Conservation (phyloP, 768 basidiomycete genomes). For the Tulasnella sp. region DNA sequence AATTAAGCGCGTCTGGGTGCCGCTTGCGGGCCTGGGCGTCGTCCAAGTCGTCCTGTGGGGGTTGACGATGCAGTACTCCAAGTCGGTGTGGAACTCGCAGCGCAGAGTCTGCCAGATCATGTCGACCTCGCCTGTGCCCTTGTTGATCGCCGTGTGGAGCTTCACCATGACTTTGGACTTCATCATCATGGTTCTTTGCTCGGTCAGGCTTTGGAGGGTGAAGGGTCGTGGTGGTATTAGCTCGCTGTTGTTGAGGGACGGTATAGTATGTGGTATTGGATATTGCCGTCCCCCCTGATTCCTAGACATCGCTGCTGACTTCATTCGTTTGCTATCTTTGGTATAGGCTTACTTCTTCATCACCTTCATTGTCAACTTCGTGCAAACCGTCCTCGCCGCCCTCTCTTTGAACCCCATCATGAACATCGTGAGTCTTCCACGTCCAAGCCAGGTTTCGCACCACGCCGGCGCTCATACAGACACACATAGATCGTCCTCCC, state of each 20-base stretch:
- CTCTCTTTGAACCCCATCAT: conserved; percentile 26
- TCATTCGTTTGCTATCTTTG: background rate
- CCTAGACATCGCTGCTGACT: background rate
- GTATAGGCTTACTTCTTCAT: conserved; percentile 20
- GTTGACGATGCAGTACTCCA: conserved; percentile 25
- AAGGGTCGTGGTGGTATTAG: conserved; percentile 15
- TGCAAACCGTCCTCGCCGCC: conserved; percentile 20
- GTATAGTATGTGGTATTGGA: conserved; percentile 8
- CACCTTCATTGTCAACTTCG: conserved; percentile 20
- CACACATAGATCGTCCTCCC: conserved; percentile 33
- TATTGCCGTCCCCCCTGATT: background rate
- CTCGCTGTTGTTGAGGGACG: conserved; percentile 26
- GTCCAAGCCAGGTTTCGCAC: background rate
- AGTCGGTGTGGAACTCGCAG: conserved; percentile 28
- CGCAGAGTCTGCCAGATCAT: conserved; percentile 22
- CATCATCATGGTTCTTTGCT: conserved; percentile 27
- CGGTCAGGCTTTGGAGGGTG: conserved; percentile 25
- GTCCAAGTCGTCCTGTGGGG: conserved; percentile 30
- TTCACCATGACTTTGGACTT: conserved; percentile 31
- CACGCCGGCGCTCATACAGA: no score
- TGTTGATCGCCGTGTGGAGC: conserved; percentile 25
- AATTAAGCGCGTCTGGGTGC: conserved; percentile 17
- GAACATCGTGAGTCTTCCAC: conserved; percentile 30
- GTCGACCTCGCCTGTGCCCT: conserved; percentile 17
- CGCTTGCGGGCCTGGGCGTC: background rate